Conservation (phyloP, 345 rosid species). For the Acer campestre region DNA sequence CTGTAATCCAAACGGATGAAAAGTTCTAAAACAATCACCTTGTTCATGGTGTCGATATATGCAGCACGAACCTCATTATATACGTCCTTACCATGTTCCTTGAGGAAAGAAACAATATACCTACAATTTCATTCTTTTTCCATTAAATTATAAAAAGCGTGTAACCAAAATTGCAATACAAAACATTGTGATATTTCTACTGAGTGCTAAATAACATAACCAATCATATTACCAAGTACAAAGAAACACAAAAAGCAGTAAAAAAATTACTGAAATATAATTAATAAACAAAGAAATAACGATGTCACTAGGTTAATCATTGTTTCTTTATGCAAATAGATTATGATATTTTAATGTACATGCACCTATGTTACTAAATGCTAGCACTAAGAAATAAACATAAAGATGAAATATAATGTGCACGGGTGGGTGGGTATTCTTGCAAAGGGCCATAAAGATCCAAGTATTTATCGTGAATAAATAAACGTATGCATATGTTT, state of each 20-base stretch:
- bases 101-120: slow-evolving; percentile 81
- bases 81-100: slow-evolving; percentile 93
- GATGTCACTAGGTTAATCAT: neutral
- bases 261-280: neutral
- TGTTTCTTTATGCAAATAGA: neutral
- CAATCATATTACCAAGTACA: neutral
- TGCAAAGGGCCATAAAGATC: neutral
- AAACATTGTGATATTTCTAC: neutral
- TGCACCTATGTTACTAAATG: neutral
- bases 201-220: neutral
- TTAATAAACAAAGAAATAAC: neutral
- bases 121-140: slow-evolving; percentile 41
- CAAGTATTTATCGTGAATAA: neutral
- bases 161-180: slow-evolving; percentile 6
- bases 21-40: slow-evolving; percentile 53
- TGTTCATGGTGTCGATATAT: slow-evolving; percentile 94
- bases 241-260: neutral
- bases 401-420: neutral
- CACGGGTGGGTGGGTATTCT: neutral
- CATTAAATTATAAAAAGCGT: slow-evolving; percentile 20
- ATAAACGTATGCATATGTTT: neutral
- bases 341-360: neutral
- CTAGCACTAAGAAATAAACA: neutral
- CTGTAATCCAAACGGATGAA: neutral
- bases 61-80: slow-evolving; percentile 89